Evolutionary conservation across 495 filamentous ascomycete genomes (phyloP), one percentile per base, ranked within the genome.

Genomic region (Penicillium tannophilum): DNA sequence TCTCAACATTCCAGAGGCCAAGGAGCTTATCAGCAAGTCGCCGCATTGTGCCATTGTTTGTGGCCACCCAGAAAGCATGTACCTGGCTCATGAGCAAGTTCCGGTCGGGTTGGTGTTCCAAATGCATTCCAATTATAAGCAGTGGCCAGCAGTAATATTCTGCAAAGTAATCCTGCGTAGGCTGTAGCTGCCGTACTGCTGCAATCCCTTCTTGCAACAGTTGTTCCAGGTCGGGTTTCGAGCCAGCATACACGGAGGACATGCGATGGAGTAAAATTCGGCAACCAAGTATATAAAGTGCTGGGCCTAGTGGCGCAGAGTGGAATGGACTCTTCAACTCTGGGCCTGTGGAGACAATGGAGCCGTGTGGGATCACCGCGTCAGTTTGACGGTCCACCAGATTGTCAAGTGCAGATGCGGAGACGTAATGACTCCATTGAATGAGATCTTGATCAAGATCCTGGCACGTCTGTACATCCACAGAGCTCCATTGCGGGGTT

Each of bases 121-220:
- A 24, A 35, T 44, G 44, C 26, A 55, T 56, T 19, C 63, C 63
- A 24, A 69, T 28, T 0, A 57, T 53, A 1, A 62, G 44, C 10
- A 69, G 47, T 26, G 67, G 67, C 67, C 67, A 69, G 43, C 67
- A 63, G 31, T 69, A 69, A 51, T 69, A 69, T 28, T 69, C 63
- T 6, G 67, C 67, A 45, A 57, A 69, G 30, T 69, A 69, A 39
- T 69, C 67, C 4, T 43, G 36, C 1, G 35, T 47, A 4, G 67
- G 63, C 19, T 66, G 46, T 1, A 69, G 47, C 10, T 57, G 47
- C 11, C 43, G 42, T 20, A 63, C 59, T 1, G 60, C 24, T 2
- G n/a, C 12, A 35, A 69, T 56, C 0, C 41, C 63, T 33, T 66
- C 59, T 11, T 33, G 14, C 12, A 63, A 33, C 9, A 49, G 20